Percentiles rank a stretch among this genome's conserved stretches.
Evolutionary conservation across 495 filamentous ascomycete species (phyloP).

Genomic region (Penicillium malachiteum): DNA sequence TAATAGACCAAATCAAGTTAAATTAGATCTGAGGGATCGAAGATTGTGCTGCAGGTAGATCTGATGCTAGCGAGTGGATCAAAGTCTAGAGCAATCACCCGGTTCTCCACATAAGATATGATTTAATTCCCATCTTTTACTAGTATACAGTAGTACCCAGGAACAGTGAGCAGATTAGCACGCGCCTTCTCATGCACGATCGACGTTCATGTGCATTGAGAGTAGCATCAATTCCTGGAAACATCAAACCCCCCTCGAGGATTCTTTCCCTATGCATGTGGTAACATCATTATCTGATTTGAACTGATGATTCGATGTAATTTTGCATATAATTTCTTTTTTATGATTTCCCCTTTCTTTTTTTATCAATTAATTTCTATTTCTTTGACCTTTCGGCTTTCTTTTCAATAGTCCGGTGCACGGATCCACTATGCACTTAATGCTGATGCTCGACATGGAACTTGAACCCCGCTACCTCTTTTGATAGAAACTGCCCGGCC

Average conservation of each 20-base stretch:
- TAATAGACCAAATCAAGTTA: background rate
- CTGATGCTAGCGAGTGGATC: slow-evolving; percentile 19
- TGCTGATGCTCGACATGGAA: slow-evolving; percentile 3
- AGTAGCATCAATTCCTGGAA: background rate
- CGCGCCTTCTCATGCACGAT: slow-evolving; percentile 23
- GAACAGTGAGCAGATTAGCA: slow-evolving; percentile 7
- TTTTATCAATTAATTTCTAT: background rate
- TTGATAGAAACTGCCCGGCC: slow-evolving; percentile 5
- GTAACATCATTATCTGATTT: background rate
- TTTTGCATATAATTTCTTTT: background rate
- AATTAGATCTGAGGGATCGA: slow-evolving; percentile 26
- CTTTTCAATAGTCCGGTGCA: slow-evolving; percentile 29
- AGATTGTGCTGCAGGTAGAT: slow-evolving; percentile 22
- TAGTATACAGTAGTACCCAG: slow-evolving; percentile 3
- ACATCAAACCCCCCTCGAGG: background rate
- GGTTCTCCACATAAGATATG: slow-evolving; percentile 15
- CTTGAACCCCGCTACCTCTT: background rate
- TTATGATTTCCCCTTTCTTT: background rate
- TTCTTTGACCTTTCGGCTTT: background rate
- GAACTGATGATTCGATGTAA: background rate
- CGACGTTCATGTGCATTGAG: slow-evolving; percentile 20
- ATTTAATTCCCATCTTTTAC: slow-evolving; percentile 11
- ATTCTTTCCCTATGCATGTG: background rate
- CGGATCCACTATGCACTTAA: slow-evolving; percentile 12
- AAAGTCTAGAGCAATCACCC: background rate